Evolutionary conservation across 192 early-diverging fungal species (phyloP).

Genomic region (Coemansia guatemalensis): DNA sequence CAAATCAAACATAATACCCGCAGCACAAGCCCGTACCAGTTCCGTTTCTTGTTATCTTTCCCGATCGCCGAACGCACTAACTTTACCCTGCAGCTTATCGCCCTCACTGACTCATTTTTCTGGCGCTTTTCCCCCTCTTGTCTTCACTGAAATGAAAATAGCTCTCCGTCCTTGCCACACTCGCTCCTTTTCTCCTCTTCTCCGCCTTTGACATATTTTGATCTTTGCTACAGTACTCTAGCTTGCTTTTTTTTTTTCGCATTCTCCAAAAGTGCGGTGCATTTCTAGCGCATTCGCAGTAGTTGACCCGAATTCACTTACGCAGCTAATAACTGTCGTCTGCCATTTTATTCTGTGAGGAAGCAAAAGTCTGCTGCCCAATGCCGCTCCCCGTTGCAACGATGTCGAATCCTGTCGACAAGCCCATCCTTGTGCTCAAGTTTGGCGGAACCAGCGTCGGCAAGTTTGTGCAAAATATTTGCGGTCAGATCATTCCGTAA

Average conservation of each 20-base stretch:
- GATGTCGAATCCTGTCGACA: slow-evolving; percentile 28
- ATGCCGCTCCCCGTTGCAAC: slow-evolving; percentile 15
- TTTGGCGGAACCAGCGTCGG: slow-evolving; percentile 98
- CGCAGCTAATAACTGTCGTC: background rate
- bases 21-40: too few relatives aligned
- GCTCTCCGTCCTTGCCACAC: too few relatives aligned
- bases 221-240: background rate
- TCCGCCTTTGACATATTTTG: too few relatives aligned
- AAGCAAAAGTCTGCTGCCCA: background rate
- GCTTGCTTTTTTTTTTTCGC: background rate
- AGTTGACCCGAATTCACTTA: slow-evolving; percentile 9
- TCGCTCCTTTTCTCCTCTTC: too few relatives aligned
- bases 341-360: background rate
- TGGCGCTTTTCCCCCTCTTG: too few relatives aligned
- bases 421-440: slow-evolving; percentile 80
- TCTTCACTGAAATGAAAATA: too few relatives aligned
- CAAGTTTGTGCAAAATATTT: slow-evolving; percentile 73
- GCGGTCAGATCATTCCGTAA: slow-evolving; percentile 82
- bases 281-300: slow-evolving; percentile 5
- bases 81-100: too few relatives aligned
- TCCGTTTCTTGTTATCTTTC: too few relatives aligned
- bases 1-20: too few relatives aligned
- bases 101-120: too few relatives aligned
- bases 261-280: background rate
- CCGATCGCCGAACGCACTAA: too few relatives aligned